Evolutionary conservation across 2,329 filamentous ascomycete species (phyloP), one percentile per base, ranked within the genome.

Genomic region (Thielaviopsis euricoi): DNA sequence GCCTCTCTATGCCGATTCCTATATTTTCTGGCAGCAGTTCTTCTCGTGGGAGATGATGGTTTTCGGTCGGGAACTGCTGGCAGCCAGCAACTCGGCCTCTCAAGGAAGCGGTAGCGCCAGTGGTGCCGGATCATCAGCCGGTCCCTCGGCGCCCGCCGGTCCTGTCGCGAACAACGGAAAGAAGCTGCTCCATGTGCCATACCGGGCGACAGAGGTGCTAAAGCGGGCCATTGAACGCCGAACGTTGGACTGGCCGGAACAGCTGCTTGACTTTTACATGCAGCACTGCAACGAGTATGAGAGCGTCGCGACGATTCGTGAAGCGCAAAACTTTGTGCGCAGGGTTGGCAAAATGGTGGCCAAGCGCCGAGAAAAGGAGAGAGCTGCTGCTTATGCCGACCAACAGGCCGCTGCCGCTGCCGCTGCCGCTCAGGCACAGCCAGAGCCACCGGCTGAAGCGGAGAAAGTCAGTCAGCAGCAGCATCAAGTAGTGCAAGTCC

Each of bases 1-100:
- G n/a, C 75, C 78, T 19, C 81, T 81, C 3, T 72, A 89, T 58
- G 82, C 83, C 29, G 81, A 89, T 64, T 90, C 83, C 64, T 89
- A 90, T 66, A 89, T 95, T 64, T 97, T 97, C 68, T 98, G 93
- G 93, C 77, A 90, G 58, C 82, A 84, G 50, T 96, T 89, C 70
- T 96, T 96, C 70, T 76, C 85, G 56, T 97, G 89, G 86, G 93
- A 97, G 71, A 85, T 97, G 76, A 77, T 86, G 59, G 65, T 80
- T 4, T 81, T 79, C 25, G 59, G 56, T 10, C 48, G 55, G 46
- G 55, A 55, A 51, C 62, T 71, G 73, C 1, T 74, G 75, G 5
- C 59, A 61, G 61, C 12, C 60, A 15, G 17, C 2, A 43, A 43
- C 37, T 43, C 37, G 37, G 37, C 10, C 37, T n/a, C 37, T 15